phyloP scores from a whole-genome alignment of 176 grass and related monocot species.

The Secale cereale region DNA sequence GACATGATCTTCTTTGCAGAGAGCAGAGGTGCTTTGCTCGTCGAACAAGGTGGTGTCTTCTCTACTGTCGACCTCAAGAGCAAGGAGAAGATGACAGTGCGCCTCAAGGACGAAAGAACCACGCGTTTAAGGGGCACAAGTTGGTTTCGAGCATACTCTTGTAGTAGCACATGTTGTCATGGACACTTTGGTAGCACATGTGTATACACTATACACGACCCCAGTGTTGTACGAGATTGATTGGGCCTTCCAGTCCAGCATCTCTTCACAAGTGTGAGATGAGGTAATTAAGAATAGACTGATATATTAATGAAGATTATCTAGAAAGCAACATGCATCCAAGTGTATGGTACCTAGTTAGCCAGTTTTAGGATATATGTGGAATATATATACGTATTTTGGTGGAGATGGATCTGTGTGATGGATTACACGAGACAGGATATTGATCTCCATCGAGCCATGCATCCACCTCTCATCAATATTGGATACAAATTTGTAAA shows the following conservation, averaged over 20 bases:
- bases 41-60: neutral
- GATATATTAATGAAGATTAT: too few species aligned
- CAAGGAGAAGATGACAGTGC: neutral
- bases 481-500: too few species aligned
- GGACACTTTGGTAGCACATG: neutral
- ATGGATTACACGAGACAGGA: too few species aligned
- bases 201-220: neutral
- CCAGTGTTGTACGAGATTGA: neutral
- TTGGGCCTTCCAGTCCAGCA: neutral
- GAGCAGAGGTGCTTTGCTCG: neutral
- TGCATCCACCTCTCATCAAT: too few species aligned
- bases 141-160: neutral
- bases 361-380: too few species aligned
- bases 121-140: neutral
- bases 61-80: neutral
- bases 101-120: neutral
- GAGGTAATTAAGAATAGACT: too few species aligned
- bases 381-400: too few species aligned
- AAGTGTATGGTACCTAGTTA: too few species aligned
- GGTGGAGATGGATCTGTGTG: too few species aligned
- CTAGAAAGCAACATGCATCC: too few species aligned
- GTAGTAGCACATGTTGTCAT: neutral
- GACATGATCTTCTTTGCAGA: neutral
- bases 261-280: too few species aligned
- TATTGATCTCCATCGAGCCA: too few species aligned